A percentile compares a stretch with the other conserved stretches of the same genome.
Evolutionary conservation across 768 basidiomycete species (phyloP).

Genomic region (Crucibulum laeve): DNA sequence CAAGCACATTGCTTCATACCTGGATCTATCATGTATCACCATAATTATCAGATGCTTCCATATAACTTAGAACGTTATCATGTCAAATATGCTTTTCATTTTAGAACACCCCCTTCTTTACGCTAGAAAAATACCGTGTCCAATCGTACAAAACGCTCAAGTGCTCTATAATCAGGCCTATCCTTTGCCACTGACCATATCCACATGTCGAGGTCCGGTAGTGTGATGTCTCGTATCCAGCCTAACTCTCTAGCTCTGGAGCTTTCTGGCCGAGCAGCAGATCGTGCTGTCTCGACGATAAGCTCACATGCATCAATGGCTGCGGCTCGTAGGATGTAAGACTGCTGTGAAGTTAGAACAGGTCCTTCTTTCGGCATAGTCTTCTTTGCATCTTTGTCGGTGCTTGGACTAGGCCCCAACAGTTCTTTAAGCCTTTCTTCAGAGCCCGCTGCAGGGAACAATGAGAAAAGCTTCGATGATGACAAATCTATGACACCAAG

Average conservation of each 20-base stretch:
- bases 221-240: constrained; percentile 55
- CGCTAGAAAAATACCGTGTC: constrained; percentile 70
- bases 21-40: neutral
- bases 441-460: constrained; percentile 47
- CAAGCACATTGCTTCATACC: too few relatives aligned
- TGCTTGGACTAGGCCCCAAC: constrained; percentile 24
- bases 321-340: constrained; percentile 72
- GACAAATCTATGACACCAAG: constrained; percentile 72
- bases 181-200: constrained; percentile 84
- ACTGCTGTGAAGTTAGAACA: constrained; percentile 51
- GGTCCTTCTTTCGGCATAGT: constrained; percentile 42
- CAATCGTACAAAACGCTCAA: constrained; percentile 63
- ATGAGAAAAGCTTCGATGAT: constrained; percentile 30
- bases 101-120: too few relatives aligned
- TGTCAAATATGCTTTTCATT: neutral
- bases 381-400: constrained; percentile 7
- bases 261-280: constrained; percentile 15
- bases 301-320: constrained; percentile 76
- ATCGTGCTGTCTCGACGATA: constrained; percentile 52
- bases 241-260: constrained; percentile 17
- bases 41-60: neutral
- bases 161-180: constrained; percentile 59
- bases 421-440: constrained; percentile 32
- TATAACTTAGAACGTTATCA: neutral
- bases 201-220: constrained; percentile 71